These are phyloP conservation scores for Rubroshorea leprosula DNA, from an alignment of 345 rosid species.

Conservation along the genomic window DNA sequence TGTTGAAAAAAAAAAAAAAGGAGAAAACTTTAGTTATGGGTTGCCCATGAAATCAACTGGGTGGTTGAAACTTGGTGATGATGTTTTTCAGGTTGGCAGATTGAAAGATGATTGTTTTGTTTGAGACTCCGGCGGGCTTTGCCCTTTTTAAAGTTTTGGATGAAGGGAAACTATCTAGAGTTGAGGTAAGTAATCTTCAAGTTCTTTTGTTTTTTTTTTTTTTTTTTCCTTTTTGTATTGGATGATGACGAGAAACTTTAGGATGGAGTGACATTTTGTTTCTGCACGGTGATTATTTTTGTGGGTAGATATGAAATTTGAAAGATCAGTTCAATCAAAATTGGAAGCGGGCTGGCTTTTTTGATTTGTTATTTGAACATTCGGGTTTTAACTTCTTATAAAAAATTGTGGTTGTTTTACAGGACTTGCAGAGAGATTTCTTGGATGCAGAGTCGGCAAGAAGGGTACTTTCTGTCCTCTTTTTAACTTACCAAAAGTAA, in stretches of 20 bases:
- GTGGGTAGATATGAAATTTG: background rate
- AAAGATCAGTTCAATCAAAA: background rate
- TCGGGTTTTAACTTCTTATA: background rate
- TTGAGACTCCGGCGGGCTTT: slow-evolving; percentile 73
- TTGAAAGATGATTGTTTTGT: slow-evolving; percentile 50
- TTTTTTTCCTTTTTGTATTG: background rate
- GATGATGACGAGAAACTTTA: background rate
- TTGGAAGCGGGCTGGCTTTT: background rate
- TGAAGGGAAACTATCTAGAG: slow-evolving; percentile 72
- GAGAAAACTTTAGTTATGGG: background rate
- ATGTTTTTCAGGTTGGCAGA: background rate
- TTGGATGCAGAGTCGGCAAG: slow-evolving; percentile 47
- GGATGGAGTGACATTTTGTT: background rate
- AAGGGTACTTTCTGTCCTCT: slow-evolving; percentile 33
- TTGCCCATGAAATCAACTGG: background rate
- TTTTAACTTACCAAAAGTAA: too few relatives aligned
- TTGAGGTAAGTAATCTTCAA: slow-evolving; percentile 40
- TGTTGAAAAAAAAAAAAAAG: too few relatives aligned
- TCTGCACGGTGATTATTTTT: background rate
- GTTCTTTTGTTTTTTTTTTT: background rate
- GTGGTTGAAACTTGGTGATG: background rate
- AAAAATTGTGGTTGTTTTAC: background rate
- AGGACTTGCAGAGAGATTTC: slow-evolving; percentile 69
- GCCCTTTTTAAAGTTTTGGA: slow-evolving; percentile 74
- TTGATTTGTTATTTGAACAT: background rate